Evolutionary conservation across 306 rosid genomes (phyloP).

Genomic region (Sesbania bispinosa): DNA sequence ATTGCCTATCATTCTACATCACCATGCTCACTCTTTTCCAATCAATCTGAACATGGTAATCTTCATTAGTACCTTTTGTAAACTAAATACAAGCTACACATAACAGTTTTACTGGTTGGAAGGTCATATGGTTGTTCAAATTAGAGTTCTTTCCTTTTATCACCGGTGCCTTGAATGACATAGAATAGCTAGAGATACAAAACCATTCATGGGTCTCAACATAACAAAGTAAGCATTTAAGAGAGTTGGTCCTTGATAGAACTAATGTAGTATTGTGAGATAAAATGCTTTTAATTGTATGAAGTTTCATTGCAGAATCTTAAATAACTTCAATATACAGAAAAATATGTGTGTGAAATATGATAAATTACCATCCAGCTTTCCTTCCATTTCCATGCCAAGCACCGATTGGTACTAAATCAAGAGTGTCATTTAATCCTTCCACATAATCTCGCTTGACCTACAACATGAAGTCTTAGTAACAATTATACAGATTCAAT

Average conservation of each 20-base stretch:
- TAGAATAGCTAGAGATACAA: neutral
- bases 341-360: neutral
- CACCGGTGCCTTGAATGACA: slow-evolving; percentile 7
- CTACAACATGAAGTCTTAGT: slow-evolving; percentile 39
- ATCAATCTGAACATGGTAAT: neutral
- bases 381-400: slow-evolving; percentile 99
- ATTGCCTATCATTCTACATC: neutral
- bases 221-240: slow-evolving; percentile 8
- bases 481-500: slow-evolving; percentile 9
- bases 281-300: neutral
- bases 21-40: slow-evolving; percentile 2
- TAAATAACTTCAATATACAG: slow-evolving; percentile 18
- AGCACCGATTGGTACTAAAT: slow-evolving; percentile 91
- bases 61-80: too few relatives aligned
- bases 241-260: neutral
- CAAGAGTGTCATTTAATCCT: slow-evolving; percentile 79
- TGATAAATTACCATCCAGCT: slow-evolving; percentile 73
- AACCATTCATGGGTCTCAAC: neutral
- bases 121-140: neutral
- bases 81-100: slow-evolving; percentile 8
- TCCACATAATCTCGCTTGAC: slow-evolving; percentile 93
- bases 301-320: neutral
- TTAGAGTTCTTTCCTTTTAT: neutral
- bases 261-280: slow-evolving; percentile 6
- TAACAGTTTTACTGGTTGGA: slow-evolving; percentile 1